Evolutionary conservation across 768 basidiomycete species (phyloP), one percentile per base, ranked within the genome.

Genomic region (Mycena galopus): DNA sequence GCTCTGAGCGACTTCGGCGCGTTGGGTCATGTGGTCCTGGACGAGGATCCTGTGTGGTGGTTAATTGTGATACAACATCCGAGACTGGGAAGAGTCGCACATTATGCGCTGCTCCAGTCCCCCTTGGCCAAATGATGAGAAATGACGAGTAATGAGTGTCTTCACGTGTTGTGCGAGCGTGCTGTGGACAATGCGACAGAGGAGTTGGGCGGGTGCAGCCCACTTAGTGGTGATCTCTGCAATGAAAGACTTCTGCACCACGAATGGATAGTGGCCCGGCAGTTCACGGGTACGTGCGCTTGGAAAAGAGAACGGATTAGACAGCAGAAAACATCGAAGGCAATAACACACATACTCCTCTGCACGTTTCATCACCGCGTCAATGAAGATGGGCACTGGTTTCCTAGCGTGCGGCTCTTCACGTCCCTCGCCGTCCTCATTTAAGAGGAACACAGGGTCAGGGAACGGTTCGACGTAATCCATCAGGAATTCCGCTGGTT

Each of bases 121-220:
- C 0, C 91, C 91, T 65, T 89, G 86, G 0, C 88, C 86, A 76
- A 89, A 89, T 0, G 83, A 67, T 0, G 73, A 78, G 69, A 94
- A 94, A 70, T 92, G 89, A 0, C 72, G 37, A 0, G 79, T 73
- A 10, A 92, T 86, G 4, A 93, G 79, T 2, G 69, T 69, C 29
- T 84, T 80, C 1, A 91, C 77, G 42, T 89, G 81, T 0, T 78
- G 74, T 3, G 78, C 76, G 8, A 92, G 73, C 4, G 84, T 82
- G 0, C 33, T 37, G 65, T 87, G 79, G 0, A 89, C 81, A 25
- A 51, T 10, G 12, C 50, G 50, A 14, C 50, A 51, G 50, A 51
- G 50, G 5, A 51, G 4, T 8, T 51, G 23, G 25, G 91, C 89
- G 4, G 91, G 91, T 1, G 92, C 79, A 78, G 92, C 91, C 50